phyloP scores from a whole-genome alignment of 2,329 filamentous ascomycete species.

The Fusarium sp. region DNA sequence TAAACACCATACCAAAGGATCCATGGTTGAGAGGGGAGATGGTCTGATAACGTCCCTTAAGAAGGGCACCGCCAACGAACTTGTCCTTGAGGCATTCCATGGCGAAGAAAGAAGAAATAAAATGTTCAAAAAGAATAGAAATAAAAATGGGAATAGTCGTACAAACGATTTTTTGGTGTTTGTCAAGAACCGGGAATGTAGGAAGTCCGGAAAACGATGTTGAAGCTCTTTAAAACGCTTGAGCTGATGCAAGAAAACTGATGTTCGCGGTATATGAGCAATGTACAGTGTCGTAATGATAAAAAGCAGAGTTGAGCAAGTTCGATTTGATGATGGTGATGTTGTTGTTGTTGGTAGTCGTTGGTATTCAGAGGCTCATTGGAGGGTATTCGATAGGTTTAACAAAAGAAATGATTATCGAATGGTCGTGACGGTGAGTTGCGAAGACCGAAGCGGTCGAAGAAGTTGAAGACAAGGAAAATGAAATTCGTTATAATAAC shows the following conservation, averaged over 20 bases:
- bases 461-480: slow-evolving; percentile 49
- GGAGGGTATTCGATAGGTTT: slow-evolving; percentile 49
- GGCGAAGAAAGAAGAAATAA: slow-evolving; percentile 30
- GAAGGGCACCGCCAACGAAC: slow-evolving; percentile 81
- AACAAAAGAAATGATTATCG: slow-evolving; percentile 54
- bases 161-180: slow-evolving; percentile 45
- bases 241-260: slow-evolving; percentile 30
- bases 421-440: slow-evolving; percentile 49
- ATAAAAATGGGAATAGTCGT: slow-evolving; percentile 45
- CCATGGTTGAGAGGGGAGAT: slow-evolving; percentile 97
- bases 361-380: slow-evolving; percentile 58
- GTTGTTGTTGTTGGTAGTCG: slow-evolving; percentile 43
- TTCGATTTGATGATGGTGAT: slow-evolving; percentile 42
- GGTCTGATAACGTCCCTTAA: slow-evolving; percentile 90
- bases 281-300: slow-evolving; percentile 51
- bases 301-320: slow-evolving; percentile 41
- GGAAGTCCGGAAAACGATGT: slow-evolving; percentile 19
- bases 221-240: slow-evolving; percentile 30
- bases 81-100: slow-evolving; percentile 90
- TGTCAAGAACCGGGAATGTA: slow-evolving; percentile 32
- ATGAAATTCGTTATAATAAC: slow-evolving; percentile 58
- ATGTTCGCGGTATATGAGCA: slow-evolving; percentile 43
- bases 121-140: slow-evolving; percentile 30
- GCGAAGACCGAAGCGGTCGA: slow-evolving; percentile 48
- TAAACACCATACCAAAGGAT: slow-evolving; percentile 98